Percentiles rank a stretch among this genome's conserved stretches.
These are phyloP conservation scores for Gossypium ekmanianum DNA, from an alignment of 345 rosid genomes.

Conservation along the genomic window DNA sequence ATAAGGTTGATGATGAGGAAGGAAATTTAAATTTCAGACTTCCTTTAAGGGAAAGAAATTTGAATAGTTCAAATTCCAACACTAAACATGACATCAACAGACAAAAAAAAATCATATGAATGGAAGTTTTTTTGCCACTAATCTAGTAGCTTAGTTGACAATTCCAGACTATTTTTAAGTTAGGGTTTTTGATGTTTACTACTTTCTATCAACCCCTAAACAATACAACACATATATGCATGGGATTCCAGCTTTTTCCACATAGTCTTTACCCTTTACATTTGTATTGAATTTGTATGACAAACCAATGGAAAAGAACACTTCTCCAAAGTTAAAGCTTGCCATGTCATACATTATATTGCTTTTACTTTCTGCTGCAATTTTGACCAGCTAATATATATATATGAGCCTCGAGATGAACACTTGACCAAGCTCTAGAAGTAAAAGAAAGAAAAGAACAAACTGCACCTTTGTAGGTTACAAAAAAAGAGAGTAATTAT, in stretches of 20 bases:
- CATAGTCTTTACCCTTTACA: neutral
- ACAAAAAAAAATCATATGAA: too few relatives aligned
- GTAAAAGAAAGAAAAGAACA: neutral
- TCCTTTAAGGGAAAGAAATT: too few relatives aligned
- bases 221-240: neutral
- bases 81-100: too few relatives aligned
- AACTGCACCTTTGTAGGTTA: neutral
- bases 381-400: neutral
- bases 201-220: neutral
- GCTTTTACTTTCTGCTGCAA: slow-evolving; percentile 13
- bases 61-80: too few relatives aligned
- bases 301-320: neutral
- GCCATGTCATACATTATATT: neutral
- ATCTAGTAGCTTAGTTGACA: neutral
- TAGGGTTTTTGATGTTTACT: neutral
- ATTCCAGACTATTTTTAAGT: neutral
- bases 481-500: neutral
- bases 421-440: neutral
- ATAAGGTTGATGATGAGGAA: neutral
- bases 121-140: too few relatives aligned
- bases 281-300: neutral
- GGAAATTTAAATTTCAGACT: neutral
- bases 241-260: neutral
- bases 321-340: slow-evolving; percentile 7
- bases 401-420: neutral